Percentiles rank a stretch among this genome's conserved stretches.
Conservation (phyloP, 208 protist species). For the Acanthamoeba healyi region DNA sequence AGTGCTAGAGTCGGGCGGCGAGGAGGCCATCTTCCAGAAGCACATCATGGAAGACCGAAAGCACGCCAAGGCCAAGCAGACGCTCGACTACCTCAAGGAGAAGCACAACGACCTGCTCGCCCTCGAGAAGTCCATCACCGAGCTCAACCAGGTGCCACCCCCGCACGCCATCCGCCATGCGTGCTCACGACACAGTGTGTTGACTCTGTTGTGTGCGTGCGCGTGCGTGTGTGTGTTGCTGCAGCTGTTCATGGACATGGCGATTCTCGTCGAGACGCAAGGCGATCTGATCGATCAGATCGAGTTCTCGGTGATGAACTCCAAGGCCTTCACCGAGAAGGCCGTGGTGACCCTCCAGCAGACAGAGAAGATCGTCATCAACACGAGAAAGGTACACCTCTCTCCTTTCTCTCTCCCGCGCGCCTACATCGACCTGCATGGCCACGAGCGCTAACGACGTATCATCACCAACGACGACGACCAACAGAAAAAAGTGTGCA, state of each 20-base stretch:
- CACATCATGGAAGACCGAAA: slow-evolving; percentile 68
- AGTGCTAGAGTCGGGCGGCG: slow-evolving; percentile 26
- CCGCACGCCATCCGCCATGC: neutral
- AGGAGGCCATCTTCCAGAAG: slow-evolving; percentile 65
- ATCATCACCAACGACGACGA: neutral
- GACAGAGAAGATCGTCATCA: slow-evolving; percentile 27
- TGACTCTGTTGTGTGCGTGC: too few species aligned
- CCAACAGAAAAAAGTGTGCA: slow-evolving; percentile 56
- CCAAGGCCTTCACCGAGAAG: slow-evolving; percentile 60
- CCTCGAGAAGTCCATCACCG: slow-evolving; percentile 51
- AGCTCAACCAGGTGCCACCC: slow-evolving; percentile 34
- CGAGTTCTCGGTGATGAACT: slow-evolving; percentile 46
- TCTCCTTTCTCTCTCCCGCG: neutral
- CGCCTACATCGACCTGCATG: neutral
- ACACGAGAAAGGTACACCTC: slow-evolving; percentile 54
- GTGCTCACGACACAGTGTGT: neutral
- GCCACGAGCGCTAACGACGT: neutral
- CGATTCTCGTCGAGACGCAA: slow-evolving; percentile 60
- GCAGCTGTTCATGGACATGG: slow-evolving; percentile 72
- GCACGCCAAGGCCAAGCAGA: slow-evolving; percentile 48
- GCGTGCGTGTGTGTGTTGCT: neutral
- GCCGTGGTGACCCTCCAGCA: slow-evolving; percentile 37
- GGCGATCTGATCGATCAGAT: slow-evolving; percentile 65
- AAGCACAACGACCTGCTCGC: slow-evolving; percentile 59
- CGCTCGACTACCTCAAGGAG: slow-evolving; percentile 63